A percentile compares a stretch with the other conserved stretches of the same genome.
Evolutionary conservation across 768 basidiomycete genomes (phyloP).

Genomic region (Mycena chlorophos): DNA sequence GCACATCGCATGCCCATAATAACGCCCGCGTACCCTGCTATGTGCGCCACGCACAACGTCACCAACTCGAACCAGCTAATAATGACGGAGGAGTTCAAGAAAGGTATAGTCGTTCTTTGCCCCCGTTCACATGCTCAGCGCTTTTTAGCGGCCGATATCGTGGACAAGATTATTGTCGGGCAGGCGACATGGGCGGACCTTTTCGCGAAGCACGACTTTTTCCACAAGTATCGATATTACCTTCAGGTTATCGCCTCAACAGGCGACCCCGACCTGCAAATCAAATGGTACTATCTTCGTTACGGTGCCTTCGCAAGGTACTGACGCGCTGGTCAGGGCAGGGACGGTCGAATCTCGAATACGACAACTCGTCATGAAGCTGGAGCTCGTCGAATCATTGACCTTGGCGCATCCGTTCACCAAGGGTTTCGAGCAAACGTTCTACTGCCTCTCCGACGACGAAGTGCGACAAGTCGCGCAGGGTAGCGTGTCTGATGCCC

Average conservation of each 20-base stretch:
- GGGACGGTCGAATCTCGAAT: slow-evolving; percentile 98
- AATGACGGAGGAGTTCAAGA: slow-evolving; percentile 93
- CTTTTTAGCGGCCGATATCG: slow-evolving; percentile 81
- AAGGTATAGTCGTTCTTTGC: slow-evolving; percentile 50
- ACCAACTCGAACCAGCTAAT: slow-evolving; percentile 94
- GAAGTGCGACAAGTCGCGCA: slow-evolving; percentile 88
- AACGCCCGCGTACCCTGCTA: slow-evolving; percentile 97
- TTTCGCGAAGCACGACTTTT: slow-evolving; percentile 96
- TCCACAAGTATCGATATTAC: slow-evolving; percentile 95
- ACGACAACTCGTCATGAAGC: slow-evolving; percentile 95
- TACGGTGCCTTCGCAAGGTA: neutral
- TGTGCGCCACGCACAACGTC: slow-evolving; percentile 99
- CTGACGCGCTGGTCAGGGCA: slow-evolving; percentile 40
- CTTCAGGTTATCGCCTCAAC: slow-evolving; percentile 94
- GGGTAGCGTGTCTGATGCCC: slow-evolving; percentile 53
- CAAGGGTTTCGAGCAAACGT: slow-evolving; percentile 88
- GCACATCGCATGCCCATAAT: slow-evolving; percentile 99
- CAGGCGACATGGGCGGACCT: slow-evolving; percentile 87
- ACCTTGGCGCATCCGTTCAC: slow-evolving; percentile 92
- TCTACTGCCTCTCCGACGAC: slow-evolving; percentile 79
- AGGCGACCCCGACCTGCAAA: slow-evolving; percentile 76
- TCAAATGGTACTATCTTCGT: slow-evolving; percentile 75
- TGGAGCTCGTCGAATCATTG: slow-evolving; percentile 93
- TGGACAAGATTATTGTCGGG: slow-evolving; percentile 87
- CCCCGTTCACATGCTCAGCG: neutral